These are phyloP conservation scores for Fomitopsis betulina DNA, from an alignment of 1,284 basidiomycete species.

Conservation along the genomic window DNA sequence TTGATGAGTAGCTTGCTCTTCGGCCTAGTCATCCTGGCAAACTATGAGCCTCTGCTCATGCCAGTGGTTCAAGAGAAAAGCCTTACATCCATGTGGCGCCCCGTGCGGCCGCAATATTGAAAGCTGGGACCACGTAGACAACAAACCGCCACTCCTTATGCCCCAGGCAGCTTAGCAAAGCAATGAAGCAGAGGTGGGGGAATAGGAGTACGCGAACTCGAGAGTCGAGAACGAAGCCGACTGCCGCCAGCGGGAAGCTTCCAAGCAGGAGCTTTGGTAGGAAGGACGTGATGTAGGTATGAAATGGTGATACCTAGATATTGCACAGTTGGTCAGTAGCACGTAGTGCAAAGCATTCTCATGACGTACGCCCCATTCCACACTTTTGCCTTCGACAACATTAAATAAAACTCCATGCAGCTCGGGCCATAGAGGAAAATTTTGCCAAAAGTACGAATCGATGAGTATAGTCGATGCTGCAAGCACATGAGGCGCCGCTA, in stretches of 20 bases:
- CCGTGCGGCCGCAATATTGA: conserved; percentile 79
- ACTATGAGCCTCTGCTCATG: not conserved
- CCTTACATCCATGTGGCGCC: conserved; percentile 61
- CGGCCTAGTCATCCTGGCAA: conserved; percentile 38
- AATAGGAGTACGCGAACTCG: conserved; percentile 48
- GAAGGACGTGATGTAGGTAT: conserved; percentile 65
- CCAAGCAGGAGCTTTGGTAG: conserved; percentile 81
- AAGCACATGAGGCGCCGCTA: not conserved
- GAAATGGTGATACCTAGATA: conserved; percentile 62
- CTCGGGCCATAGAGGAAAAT: conserved; percentile 83
- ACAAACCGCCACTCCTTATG: conserved; percentile 98
- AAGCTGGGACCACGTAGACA: conserved; percentile 78
- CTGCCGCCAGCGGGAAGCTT: conserved; percentile 58
- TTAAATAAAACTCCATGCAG: conserved; percentile 82
- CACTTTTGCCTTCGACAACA: conserved; percentile 79
- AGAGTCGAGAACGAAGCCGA: conserved; percentile 44
- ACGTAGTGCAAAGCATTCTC: not conserved
- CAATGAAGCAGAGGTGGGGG: conserved; percentile 55
- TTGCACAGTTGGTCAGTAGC: not conserved
- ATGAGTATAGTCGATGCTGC: conserved; percentile 62
- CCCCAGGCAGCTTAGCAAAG: conserved; percentile 68
- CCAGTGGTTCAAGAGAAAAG: not conserved
- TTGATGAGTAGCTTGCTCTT: conserved; percentile 42
- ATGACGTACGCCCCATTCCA: conserved; percentile 85
- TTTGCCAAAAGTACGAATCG: conserved; percentile 87